These are phyloP conservation scores for Phytophthora cryptogea DNA, from an alignment of 352 stramenopile species.

Conservation along the genomic window DNA sequence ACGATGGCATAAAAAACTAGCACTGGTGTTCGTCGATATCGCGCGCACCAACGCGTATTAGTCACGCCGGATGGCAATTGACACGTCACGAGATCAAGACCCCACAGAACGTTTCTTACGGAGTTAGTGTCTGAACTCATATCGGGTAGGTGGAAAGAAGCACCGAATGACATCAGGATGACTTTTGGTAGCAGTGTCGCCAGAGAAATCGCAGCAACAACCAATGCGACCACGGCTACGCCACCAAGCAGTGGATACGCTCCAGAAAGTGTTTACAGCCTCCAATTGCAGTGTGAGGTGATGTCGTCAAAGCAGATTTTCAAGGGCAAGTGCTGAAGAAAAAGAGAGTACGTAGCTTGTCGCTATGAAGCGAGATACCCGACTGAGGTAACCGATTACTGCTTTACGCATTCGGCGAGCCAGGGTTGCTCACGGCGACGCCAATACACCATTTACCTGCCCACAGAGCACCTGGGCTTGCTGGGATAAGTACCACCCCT, in stretches of 20 bases:
- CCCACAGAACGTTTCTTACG: background rate
- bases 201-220: no score
- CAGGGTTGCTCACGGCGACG: background rate
- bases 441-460: background rate
- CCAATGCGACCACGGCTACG: background rate
- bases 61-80: background rate
- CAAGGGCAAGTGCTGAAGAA: background rate
- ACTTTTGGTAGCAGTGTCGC: background rate
- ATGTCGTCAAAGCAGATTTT: slow-evolving; percentile 1
- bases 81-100: background rate
- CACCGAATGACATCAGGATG: slow-evolving; percentile 3
- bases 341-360: background rate
- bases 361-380: background rate
- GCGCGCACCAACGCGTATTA: slow-evolving; percentile 12
- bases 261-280: background rate
- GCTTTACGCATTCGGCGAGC: background rate
- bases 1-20: slow-evolving; percentile 36
- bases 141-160: background rate
- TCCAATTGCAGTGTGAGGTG: background rate
- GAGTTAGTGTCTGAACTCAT: slow-evolving; percentile 8
- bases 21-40: slow-evolving; percentile 13
- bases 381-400: slow-evolving; percentile 1
- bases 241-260: no score
- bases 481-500: slow-evolving; percentile 8
- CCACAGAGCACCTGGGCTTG: slow-evolving; percentile 1